phyloP scores from a whole-genome alignment of 805 yeast species.

The Pichia paraexigua region DNA sequence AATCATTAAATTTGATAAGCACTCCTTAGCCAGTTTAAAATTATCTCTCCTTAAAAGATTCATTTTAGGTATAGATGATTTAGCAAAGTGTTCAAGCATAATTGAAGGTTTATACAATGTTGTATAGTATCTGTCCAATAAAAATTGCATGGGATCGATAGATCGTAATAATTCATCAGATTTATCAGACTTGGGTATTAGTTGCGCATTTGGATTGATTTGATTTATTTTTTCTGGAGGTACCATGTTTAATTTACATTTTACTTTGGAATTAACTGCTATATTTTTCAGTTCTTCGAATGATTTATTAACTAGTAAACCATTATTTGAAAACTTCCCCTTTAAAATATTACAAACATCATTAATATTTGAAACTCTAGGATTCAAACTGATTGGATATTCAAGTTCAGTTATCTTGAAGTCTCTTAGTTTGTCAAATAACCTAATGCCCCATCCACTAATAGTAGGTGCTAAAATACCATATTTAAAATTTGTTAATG shows the following conservation, averaged over 20 bases:
- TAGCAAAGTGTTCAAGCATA: constrained; percentile 25
- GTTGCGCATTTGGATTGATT: background rate
- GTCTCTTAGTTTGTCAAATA: background rate
- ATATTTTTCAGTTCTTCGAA: background rate
- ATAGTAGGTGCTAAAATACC: background rate
- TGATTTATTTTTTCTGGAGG: background rate
- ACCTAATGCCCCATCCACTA: background rate
- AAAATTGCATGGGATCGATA: constrained; percentile 23
- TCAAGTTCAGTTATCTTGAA: background rate
- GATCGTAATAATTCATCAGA: constrained; percentile 6
- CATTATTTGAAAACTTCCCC: background rate
- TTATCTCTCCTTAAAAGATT: constrained; percentile 22
- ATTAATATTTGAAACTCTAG: background rate
- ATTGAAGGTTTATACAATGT: constrained; percentile 21
- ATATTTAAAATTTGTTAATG: background rate
- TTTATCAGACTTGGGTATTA: background rate
- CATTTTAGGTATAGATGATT: constrained; percentile 26
- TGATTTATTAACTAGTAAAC: background rate
- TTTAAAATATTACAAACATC: background rate
- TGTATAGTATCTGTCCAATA: constrained; percentile 22
- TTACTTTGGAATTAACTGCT: background rate
- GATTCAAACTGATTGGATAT: background rate
- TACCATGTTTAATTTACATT: background rate
- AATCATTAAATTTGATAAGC: constrained; percentile 16
- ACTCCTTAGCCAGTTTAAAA: constrained; percentile 13